Evolutionary conservation across 2,329 filamentous ascomycete species (phyloP).

Genomic region (Pseudocercospora ulei): DNA sequence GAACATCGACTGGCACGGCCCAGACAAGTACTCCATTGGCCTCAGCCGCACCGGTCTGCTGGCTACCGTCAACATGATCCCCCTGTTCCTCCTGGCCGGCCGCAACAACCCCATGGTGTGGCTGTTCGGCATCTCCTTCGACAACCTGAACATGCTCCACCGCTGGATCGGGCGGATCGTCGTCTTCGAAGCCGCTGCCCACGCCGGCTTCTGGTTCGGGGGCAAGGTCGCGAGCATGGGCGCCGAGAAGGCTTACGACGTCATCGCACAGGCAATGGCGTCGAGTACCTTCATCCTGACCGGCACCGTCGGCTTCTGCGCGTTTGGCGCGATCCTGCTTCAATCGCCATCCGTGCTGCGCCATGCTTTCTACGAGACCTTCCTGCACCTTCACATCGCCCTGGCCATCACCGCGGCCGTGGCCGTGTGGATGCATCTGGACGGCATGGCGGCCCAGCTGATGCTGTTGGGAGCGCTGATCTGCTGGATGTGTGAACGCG

Average conservation of each 20-base stretch:
- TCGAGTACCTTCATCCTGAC: constrained; percentile 46
- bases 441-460: constrained; percentile 49
- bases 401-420: constrained; percentile 52
- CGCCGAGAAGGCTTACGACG: constrained; percentile 44
- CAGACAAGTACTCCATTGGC: constrained; percentile 60
- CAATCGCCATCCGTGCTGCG: constrained; percentile 62
- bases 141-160: constrained; percentile 73
- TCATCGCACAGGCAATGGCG: constrained; percentile 37
- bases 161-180: constrained; percentile 72
- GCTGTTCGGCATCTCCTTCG: constrained; percentile 63
- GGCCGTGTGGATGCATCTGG: constrained; percentile 58
- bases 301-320: constrained; percentile 53
- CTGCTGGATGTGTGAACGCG: constrained; percentile 59
- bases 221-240: constrained; percentile 37
- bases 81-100: constrained; percentile 62
- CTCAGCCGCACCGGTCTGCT: constrained; percentile 62
- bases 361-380: constrained; percentile 70
- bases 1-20: constrained; percentile 51
- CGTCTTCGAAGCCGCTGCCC: constrained; percentile 57
- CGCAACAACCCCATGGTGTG: constrained; percentile 70
- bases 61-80: constrained; percentile 66
- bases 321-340: constrained; percentile 54
- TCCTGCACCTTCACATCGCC: constrained; percentile 62
- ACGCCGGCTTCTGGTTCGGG: constrained; percentile 53
- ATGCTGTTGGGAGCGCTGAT: constrained; percentile 53